These are phyloP conservation scores for Trichosporon coremiiforme DNA, from an alignment of 1,284 basidiomycete species.

Conservation along the genomic window DNA sequence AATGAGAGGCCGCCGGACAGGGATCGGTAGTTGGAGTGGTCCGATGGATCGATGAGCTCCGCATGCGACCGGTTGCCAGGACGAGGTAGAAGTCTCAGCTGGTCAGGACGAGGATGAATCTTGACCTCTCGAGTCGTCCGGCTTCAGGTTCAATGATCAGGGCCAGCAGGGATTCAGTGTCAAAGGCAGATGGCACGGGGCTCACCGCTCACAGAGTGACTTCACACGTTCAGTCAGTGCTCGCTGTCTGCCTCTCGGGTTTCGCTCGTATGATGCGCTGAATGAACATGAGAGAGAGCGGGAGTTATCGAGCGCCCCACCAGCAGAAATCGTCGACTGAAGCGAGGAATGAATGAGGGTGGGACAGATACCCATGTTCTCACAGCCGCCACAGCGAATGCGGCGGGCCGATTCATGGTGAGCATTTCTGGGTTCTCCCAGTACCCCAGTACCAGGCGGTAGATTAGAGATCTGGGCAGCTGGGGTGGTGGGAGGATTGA, in stretches of 20 bases:
- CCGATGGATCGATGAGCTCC: not conserved
- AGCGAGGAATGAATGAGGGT: constrained; percentile 9
- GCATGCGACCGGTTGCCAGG: not conserved
- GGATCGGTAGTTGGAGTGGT: not conserved
- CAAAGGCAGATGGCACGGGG: not conserved
- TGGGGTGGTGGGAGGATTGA: not conserved
- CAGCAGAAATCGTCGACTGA: not conserved
- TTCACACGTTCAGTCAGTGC: not conserved
- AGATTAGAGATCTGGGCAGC: not conserved
- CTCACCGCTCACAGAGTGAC: not conserved
- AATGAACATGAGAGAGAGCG: no score
- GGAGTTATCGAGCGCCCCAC: no score
- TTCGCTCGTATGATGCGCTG: not conserved
- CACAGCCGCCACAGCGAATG: not conserved
- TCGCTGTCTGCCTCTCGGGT: not conserved
- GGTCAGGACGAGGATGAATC: not conserved
- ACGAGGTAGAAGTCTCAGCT: constrained; percentile 1
- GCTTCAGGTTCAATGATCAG: not conserved
- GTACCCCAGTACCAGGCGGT: no score
- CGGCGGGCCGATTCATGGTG: not conserved
- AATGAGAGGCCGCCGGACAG: not conserved
- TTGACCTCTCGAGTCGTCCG: not conserved
- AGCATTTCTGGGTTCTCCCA: not conserved
- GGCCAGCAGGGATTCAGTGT: not conserved
- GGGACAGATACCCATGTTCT: constrained; percentile 9